These are phyloP conservation scores for Groenewaldozyma tartarivorans DNA, from an alignment of 805 yeast genomes.

Conservation along the genomic window DNA sequence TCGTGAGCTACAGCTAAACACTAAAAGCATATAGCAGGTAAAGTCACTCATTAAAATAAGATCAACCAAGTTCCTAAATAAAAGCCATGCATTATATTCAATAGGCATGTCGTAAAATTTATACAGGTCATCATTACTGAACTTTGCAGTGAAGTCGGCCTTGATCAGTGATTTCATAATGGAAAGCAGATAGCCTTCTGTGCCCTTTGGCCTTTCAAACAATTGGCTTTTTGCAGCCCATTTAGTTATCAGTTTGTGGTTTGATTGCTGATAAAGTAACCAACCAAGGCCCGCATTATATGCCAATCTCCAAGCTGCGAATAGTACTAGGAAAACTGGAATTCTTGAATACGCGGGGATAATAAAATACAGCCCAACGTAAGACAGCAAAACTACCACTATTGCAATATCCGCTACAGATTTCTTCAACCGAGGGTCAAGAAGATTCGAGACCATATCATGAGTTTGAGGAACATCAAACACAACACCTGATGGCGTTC, in stretches of 20 bases:
- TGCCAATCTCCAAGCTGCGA: constrained; percentile 63
- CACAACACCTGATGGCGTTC: constrained; percentile 25
- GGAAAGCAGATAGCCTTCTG: not conserved
- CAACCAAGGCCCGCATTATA: constrained; percentile 78
- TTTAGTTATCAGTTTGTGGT: constrained; percentile 41
- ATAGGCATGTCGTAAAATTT: constrained; percentile 41
- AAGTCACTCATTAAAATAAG: constrained; percentile 79
- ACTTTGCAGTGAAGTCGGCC: constrained; percentile 38
- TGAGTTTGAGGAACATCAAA: constrained; percentile 51
- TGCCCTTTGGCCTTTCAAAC: constrained; percentile 31
- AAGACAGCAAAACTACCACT: constrained; percentile 33
- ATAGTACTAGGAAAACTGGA: constrained; percentile 42
- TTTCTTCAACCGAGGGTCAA: constrained; percentile 66
- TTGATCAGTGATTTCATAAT: constrained; percentile 34
- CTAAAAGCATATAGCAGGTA: constrained; percentile 60
- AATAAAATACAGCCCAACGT: constrained; percentile 21
- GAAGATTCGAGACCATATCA: constrained; percentile 74
- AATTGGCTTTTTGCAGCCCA: constrained; percentile 39
- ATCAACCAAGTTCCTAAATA: constrained; percentile 72
- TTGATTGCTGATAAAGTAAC: constrained; percentile 57
- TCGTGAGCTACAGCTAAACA: constrained; percentile 33
- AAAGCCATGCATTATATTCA: constrained; percentile 76
- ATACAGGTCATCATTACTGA: constrained; percentile 28
- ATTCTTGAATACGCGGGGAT: constrained; percentile 23
- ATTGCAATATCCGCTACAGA: constrained; percentile 58